Base-by-base conservation (phyloP, 495 filamentous ascomycete species). In the Trichocladium antarcticum region DNA sequence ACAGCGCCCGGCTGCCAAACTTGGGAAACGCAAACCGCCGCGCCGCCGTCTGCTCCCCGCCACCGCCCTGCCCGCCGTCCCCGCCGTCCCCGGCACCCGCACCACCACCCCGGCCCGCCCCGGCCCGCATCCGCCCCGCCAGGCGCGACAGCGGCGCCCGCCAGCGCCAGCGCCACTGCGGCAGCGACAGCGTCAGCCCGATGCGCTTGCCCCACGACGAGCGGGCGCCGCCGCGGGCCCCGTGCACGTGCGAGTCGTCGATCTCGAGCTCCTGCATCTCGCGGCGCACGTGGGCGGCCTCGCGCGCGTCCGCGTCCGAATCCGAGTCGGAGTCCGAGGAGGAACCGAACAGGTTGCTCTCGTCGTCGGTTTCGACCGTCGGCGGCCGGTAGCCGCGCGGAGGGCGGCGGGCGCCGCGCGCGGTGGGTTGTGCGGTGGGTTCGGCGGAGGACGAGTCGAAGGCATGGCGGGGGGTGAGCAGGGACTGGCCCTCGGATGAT, bases 241-340 rank as follows among this genome's bases (percentile, higher is more conserved):
- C 71, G 42, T 49, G 65, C 44, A 61, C 69, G 45, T 72, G 75
- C 4, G 81, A 80, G 57, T 95, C 90, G 53, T 87, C 72, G 6
- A 94, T 77, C 58, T 95, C 90, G 78, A 98, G 79, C 73, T 95
- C 83, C 55, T 87, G 79, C 66, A 97, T 83, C 68, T 89, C 85
- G 55, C 80, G 74, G 50, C 83, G 79, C 42, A 95, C 69, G 45
- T 84, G 85, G 42, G 64, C 65, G 41, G 73, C 68, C 52, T 72
- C 67, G 41, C 58, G 61, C 35, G n/a, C n/a, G n/a, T 64, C 64
- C 40, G 63, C 60, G 47, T 68, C 55, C 31, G 66, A 53, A 29
- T 74, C 65, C 17, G 67, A 56, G 29, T 45, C 41, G n/a, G n/a
- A n/a, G 17, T 43, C 15, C 24, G 29, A 41, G 17, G 65, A 67